A percentile compares a stretch with the other conserved stretches of the same genome.
These are phyloP conservation scores for Raddia guianensis DNA, from an alignment of 176 grass and related monocot genomes.

Conservation along the genomic window DNA sequence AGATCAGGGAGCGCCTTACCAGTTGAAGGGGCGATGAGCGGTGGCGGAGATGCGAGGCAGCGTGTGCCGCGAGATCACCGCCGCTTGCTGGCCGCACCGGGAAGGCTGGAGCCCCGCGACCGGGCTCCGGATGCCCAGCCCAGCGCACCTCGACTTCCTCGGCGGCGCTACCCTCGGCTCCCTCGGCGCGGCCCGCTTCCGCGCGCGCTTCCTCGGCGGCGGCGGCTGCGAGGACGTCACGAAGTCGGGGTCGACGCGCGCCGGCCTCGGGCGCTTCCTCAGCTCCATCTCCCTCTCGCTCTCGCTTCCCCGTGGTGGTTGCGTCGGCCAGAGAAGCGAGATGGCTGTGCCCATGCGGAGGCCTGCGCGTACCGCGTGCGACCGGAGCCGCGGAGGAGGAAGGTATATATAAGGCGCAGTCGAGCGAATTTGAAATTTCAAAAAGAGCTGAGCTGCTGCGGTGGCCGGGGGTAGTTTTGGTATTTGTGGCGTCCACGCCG, in stretches of 20 bases:
- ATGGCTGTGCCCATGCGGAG: constrained; percentile 57
- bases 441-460: constrained; percentile 20
- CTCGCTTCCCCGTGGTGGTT: constrained; percentile 25
- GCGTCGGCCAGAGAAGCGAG: constrained; percentile 49
- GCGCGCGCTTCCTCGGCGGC: constrained; percentile 43
- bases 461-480: not conserved
- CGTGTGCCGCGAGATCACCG: constrained; percentile 39
- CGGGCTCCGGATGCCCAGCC: constrained; percentile 34
- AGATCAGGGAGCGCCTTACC: constrained; percentile 42
- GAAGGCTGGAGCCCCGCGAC: constrained; percentile 36
- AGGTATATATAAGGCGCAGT: constrained; percentile 45
- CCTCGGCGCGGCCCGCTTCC: constrained; percentile 17
- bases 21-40: constrained; percentile 58
- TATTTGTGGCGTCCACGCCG: not conserved
- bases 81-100: constrained; percentile 12
- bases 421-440: constrained; percentile 58
- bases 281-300: constrained; percentile 42
- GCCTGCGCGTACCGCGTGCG: constrained; percentile 32
- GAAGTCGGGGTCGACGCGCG: constrained; percentile 50
- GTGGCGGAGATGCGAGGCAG: constrained; percentile 45
- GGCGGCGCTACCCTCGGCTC: not conserved
- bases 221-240: constrained; percentile 36
- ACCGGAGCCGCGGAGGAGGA: not conserved
- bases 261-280: constrained; percentile 46
- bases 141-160: constrained; percentile 29